These are phyloP conservation scores for Sorghum bicolor DNA, from an alignment of 176 grass and related monocot species.

Conservation along the genomic window Sorghum_bicolor_NCBIv3 NC_012871.2:73100501-73101000, in stretches of 20 bases:
- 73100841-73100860: constrained; percentile 68
- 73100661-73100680: constrained; percentile 91
- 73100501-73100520: background rate
- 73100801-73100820: constrained; percentile 86
- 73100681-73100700: constrained; percentile 81
- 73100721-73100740: constrained; percentile 80
- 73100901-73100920: constrained; percentile 54
- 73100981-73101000: constrained; percentile 66
- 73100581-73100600: background rate
- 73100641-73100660: constrained; percentile 61
- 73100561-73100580: background rate
- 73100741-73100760: constrained; percentile 89
- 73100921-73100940: constrained; percentile 67
- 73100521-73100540: background rate
- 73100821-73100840: constrained; percentile 71
- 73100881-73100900: constrained; percentile 79
- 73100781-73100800: constrained; percentile 79
- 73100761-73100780: constrained; percentile 98
- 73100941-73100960: constrained; percentile 66
- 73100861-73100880: constrained; percentile 70
- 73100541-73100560: background rate
- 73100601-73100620: background rate
- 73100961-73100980: constrained; percentile 62
- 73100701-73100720: constrained; percentile 95
- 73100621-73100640: background rate